phyloP scores from a whole-genome alignment of 2,329 filamentous ascomycete genomes.

The Phialophora macrospora region DNA sequence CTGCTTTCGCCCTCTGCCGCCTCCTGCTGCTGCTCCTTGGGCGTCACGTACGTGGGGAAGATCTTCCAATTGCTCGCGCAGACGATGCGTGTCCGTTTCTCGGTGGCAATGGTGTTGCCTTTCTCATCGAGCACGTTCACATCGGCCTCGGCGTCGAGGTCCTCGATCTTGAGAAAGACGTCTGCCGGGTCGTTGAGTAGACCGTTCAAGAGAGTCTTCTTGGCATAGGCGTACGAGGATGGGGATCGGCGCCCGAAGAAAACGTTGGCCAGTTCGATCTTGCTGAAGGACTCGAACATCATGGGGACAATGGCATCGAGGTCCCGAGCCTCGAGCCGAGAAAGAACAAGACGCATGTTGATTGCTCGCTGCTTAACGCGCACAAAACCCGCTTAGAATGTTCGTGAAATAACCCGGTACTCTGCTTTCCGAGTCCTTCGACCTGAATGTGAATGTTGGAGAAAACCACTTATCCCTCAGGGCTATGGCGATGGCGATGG shows the following conservation, averaged over 20 bases:
- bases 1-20: not conserved
- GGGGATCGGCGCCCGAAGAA: constrained; percentile 27
- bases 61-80: constrained; percentile 32
- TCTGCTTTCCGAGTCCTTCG: too few species aligned
- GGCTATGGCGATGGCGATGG: not conserved
- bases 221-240: constrained; percentile 22
- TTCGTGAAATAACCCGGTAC: not conserved
- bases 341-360: constrained; percentile 30
- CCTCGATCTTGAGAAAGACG: constrained; percentile 29
- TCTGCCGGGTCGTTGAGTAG: constrained; percentile 25
- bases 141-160: constrained; percentile 20
- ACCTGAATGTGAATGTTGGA: not conserved
- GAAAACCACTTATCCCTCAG: not conserved
- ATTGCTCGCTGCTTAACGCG: not conserved
- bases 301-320: constrained; percentile 29
- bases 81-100: constrained; percentile 24
- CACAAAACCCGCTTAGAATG: not conserved
- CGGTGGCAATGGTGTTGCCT: constrained; percentile 19
- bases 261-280: constrained; percentile 22
- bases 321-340: constrained; percentile 25
- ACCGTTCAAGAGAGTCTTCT: constrained; percentile 20
- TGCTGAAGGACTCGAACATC: constrained; percentile 24
- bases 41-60: constrained; percentile 26
- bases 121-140: constrained; percentile 26
- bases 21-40: constrained; percentile 15